Percentiles rank a stretch among this genome's conserved stretches.
These are phyloP conservation scores for Camelina laxa DNA, from an alignment of 345 rosid genomes.

Conservation along the genomic window DNA sequence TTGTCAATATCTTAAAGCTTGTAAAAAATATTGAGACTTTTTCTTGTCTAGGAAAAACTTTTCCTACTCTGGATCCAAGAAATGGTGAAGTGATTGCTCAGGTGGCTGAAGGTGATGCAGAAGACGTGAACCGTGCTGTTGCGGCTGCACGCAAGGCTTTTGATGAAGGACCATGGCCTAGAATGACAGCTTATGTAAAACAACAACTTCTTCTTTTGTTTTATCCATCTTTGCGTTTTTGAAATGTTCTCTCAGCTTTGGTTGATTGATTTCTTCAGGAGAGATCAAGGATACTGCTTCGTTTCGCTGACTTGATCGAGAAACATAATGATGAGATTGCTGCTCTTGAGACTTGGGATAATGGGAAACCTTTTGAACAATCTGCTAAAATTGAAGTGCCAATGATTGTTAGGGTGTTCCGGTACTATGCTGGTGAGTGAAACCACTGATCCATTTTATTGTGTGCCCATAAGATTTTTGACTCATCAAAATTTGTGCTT, in stretches of 20 bases:
- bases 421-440: slow-evolving; percentile 91
- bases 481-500: neutral
- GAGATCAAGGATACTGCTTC: slow-evolving; percentile 66
- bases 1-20: slow-evolving; percentile 1
- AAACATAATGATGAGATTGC: slow-evolving; percentile 86
- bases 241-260: neutral
- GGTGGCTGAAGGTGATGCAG: slow-evolving; percentile 47
- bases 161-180: slow-evolving; percentile 51
- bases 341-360: slow-evolving; percentile 90
- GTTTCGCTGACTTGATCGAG: slow-evolving; percentile 87
- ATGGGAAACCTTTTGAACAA: slow-evolving; percentile 85
- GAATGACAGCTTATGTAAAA: slow-evolving; percentile 51
- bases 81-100: slow-evolving; percentile 49
- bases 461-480: neutral
- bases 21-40: neutral
- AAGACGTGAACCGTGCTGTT: slow-evolving; percentile 50
- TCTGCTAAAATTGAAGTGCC: slow-evolving; percentile 76
- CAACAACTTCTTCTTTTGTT: neutral
- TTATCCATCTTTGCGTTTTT: neutral
- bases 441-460: slow-evolving; percentile 8
- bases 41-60: slow-evolving; percentile 45
- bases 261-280: slow-evolving; percentile 54
- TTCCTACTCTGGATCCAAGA: slow-evolving; percentile 48
- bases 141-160: slow-evolving; percentile 47
- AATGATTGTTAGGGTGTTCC: slow-evolving; percentile 62